Evolutionary conservation across 192 early-diverging fungal genomes (phyloP), one percentile per base, ranked within the genome.

Genomic region (Radiomyces spectabilis): DNA sequence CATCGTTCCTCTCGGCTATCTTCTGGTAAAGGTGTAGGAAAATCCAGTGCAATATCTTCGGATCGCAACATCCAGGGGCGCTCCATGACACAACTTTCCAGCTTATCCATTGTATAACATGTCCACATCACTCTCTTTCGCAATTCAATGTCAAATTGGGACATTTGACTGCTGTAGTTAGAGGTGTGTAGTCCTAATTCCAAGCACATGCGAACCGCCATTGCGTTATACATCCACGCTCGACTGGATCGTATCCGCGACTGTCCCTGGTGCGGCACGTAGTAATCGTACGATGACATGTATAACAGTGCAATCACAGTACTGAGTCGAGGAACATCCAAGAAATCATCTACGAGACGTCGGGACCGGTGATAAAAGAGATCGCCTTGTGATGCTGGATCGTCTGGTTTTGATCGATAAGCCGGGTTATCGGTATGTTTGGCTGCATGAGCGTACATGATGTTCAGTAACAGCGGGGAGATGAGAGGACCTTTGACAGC

Each of bases 361-460:
- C 54, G 53, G 16, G 68, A 61, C 13, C 68, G 50, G 4, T 70
- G 37, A 51, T 64, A 70, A 51, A 63, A 70, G 2, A 65, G 22
- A 51, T 70, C 61, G 16, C 56, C 44, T 44, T 66, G 64, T 26
- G 41, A 35, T 9, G 38, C 46, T 18, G 45, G 35, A 7, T 41
- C 33, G 2, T 46, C 15, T 15, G 51, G 26, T 32, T 53, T 39
- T 6, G 51, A 53, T 41, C 51, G 35, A n/a, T 37, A 33, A 22
- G 57, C 46, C n/a, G 51, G 51, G 26, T 53, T 53, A 15, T 53
- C 41, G 18, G 40, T 27, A 43, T 41, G 38, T 34, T 48, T 63
- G 9, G 61, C 42, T 21, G 61, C 68, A 51, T 70, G 68, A 1
- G 68, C 68, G 41, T 63, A 70, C 34, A 70, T 70, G 10, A 42